Evolutionary conservation across 306 rosid genomes (phyloP).

Genomic region (Vicia faba): DNA sequence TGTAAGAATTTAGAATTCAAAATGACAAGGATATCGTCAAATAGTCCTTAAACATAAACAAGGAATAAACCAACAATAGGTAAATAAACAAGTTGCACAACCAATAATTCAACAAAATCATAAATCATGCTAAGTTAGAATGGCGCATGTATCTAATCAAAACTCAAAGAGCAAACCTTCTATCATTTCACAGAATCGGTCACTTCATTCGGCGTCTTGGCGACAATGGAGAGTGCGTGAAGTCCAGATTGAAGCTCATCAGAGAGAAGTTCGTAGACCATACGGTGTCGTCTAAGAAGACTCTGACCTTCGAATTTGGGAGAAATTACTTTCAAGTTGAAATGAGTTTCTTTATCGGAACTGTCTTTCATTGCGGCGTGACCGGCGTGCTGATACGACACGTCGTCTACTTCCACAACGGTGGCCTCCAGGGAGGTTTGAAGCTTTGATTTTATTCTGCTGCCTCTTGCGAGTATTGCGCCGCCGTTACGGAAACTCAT

Average conservation of each 20-base stretch:
- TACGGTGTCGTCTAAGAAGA: conserved; percentile 48
- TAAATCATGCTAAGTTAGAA: too few relatives aligned
- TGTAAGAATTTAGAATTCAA: background rate
- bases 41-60: background rate
- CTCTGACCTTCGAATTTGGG: conserved; percentile 68
- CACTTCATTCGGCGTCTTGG: conserved; percentile 37
- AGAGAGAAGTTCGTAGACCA: conserved; percentile 42
- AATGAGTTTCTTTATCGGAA: conserved; percentile 73
- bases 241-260: conserved; percentile 43
- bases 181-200: background rate
- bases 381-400: conserved; percentile 82
- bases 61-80: too few relatives aligned
- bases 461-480: conserved; percentile 58
- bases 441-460: conserved; percentile 64
- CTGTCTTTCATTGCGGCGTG: conserved; percentile 67
- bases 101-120: background rate
- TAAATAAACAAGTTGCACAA: background rate
- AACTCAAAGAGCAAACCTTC: too few relatives aligned
- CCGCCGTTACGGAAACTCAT: conserved; percentile 61
- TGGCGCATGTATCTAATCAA: too few relatives aligned
- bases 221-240: conserved; percentile 45
- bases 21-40: background rate
- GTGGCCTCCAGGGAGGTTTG: conserved; percentile 73
- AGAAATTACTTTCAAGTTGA: conserved; percentile 73
- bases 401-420: conserved; percentile 76